Conservation (phyloP, 768 basidiomycete genomes). For the Serendipita vermifera region DNA sequence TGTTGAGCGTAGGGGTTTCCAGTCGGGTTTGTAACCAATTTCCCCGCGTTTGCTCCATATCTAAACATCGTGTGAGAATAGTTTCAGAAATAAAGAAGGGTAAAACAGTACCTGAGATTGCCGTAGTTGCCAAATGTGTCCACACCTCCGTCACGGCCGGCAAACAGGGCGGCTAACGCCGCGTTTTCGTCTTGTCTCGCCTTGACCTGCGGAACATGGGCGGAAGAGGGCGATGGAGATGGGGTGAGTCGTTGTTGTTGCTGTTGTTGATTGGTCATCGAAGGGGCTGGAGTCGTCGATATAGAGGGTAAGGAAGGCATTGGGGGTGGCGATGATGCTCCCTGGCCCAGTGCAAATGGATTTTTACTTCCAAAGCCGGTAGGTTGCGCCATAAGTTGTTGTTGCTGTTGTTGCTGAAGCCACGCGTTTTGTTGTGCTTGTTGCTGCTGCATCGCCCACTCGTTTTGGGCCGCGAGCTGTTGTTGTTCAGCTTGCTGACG, state of each 20-base stretch:
- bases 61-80: slow-evolving; percentile 22
- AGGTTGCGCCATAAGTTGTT: slow-evolving; percentile 42
- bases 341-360: slow-evolving; percentile 57
- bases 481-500: slow-evolving; percentile 28
- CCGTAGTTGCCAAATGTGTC: slow-evolving; percentile 96
- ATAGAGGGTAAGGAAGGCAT: slow-evolving; percentile 25
- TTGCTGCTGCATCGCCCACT: slow-evolving; percentile 22
- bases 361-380: slow-evolving; percentile 87
- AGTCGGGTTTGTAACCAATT: slow-evolving; percentile 34
- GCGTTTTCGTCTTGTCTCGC: slow-evolving; percentile 45
- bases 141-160: slow-evolving; percentile 66
- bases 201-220: slow-evolving; percentile 32
- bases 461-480: slow-evolving; percentile 26
- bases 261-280: slow-evolving; percentile 12
- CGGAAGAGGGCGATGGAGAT: slow-evolving; percentile 16
- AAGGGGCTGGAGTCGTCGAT: slow-evolving; percentile 29
- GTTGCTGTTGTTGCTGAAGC: slow-evolving; percentile 24
- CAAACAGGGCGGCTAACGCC: slow-evolving; percentile 69
- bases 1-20: slow-evolving; percentile 44
- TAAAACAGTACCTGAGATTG: slow-evolving; percentile 41
- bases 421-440: slow-evolving; percentile 27
- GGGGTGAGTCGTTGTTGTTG: slow-evolving; percentile 14
- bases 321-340: slow-evolving; percentile 19
- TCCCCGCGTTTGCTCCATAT: slow-evolving; percentile 48
- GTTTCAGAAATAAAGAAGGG: slow-evolving; percentile 11